A percentile compares a stretch with the other conserved stretches of the same genome.
Conservation (phyloP, 2,329 filamentous ascomycete species). For the Nothopassalora personata region DNA sequence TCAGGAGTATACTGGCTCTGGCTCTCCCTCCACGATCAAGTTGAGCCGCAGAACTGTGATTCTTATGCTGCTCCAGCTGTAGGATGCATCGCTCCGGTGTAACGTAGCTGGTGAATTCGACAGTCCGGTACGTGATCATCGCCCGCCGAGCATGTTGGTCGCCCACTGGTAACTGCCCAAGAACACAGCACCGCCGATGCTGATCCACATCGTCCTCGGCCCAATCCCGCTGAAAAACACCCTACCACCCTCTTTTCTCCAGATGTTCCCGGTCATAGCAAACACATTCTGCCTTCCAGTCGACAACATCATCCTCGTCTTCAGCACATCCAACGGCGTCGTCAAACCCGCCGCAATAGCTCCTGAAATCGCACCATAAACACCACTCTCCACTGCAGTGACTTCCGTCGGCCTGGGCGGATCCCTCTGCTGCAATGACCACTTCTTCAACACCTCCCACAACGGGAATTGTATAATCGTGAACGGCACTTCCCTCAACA, state of each 20-base stretch:
- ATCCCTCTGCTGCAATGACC: constrained; percentile 46
- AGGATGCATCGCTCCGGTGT: no score
- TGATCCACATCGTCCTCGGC: constrained; percentile 90
- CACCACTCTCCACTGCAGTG: constrained; percentile 69
- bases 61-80: no score
- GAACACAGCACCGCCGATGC: constrained; percentile 88
- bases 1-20: no score
- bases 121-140: constrained; percentile 27
- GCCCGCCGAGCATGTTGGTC: constrained; percentile 63
- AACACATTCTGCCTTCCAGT: constrained; percentile 58
- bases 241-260: constrained; percentile 56
- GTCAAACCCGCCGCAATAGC: constrained; percentile 82
- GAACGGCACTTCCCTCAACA: constrained; percentile 94
- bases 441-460: constrained; percentile 87
- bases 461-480: constrained; percentile 96
- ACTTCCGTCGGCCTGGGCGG: constrained; percentile 45
- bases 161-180: constrained; percentile 88
- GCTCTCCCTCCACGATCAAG: no score
- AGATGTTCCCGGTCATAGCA: constrained; percentile 59
- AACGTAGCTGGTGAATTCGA: no score
- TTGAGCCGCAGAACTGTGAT: no score
- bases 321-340: constrained; percentile 91
- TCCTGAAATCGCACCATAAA: constrained; percentile 79
- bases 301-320: constrained; percentile 93
- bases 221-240: constrained; percentile 73